These are phyloP conservation scores for Cadophora malorum DNA, from an alignment of 2,329 filamentous ascomycete genomes.

Conservation along the genomic window DNA sequence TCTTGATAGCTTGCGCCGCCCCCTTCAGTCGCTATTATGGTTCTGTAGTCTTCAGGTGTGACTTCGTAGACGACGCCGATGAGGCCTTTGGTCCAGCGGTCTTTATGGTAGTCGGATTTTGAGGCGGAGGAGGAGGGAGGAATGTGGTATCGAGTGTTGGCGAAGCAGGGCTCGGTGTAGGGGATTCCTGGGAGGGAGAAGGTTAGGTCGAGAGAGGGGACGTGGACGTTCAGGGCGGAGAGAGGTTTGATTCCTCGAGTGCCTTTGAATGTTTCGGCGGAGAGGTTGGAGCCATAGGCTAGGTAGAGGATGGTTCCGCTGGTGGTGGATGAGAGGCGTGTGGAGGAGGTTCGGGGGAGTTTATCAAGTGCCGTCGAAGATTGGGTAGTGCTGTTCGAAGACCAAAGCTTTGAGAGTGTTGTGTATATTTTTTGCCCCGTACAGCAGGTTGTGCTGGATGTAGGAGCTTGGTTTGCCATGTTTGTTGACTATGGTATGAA, in stretches of 20 bases:
- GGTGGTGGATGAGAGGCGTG: constrained; percentile 29
- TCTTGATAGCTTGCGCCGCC: constrained; percentile 86
- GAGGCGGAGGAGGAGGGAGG: constrained; percentile 39
- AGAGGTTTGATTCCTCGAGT: constrained; percentile 80
- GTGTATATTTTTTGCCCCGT: constrained; percentile 18
- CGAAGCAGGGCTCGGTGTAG: constrained; percentile 91
- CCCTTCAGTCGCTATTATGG: constrained; percentile 90
- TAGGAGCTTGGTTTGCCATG: constrained; percentile 20
- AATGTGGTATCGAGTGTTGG: constrained; percentile 71
- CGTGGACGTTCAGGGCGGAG: constrained; percentile 80
- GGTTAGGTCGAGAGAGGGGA: constrained; percentile 77
- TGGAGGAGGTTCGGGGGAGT: constrained; percentile 28
- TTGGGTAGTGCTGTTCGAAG: not conserved
- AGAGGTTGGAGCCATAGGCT: constrained; percentile 92
- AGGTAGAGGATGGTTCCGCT: constrained; percentile 76
- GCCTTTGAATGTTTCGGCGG: constrained; percentile 78
- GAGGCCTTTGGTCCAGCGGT: constrained; percentile 79
- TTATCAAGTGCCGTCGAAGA: not conserved
- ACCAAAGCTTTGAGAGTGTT: constrained; percentile 27
- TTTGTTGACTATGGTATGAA: not conserved
- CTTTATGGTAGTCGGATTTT: constrained; percentile 54
- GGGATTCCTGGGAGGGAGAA: constrained; percentile 88
- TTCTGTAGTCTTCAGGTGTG: constrained; percentile 79
- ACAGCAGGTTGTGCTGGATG: constrained; percentile 6
- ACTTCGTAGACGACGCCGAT: constrained; percentile 97